These are phyloP conservation scores for Holtermanniella nyarrowii DNA, from an alignment of 768 basidiomycete genomes.

Conservation along the genomic window DNA sequence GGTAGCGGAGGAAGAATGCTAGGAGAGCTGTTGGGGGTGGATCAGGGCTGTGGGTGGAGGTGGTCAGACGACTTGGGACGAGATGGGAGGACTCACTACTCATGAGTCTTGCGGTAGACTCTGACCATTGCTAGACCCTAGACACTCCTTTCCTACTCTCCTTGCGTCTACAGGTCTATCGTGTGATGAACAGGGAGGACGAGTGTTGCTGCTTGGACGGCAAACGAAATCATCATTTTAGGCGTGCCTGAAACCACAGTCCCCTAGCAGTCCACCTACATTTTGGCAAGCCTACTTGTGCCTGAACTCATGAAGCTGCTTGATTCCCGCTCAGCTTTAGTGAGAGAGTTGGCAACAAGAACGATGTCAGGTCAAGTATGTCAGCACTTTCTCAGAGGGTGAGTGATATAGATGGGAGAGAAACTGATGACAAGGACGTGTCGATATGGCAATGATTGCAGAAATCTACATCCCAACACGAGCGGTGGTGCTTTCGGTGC, in stretches of 20 bases:
- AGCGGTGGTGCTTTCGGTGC: background rate
- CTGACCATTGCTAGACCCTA: slow-evolving; percentile 20
- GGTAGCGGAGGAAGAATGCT: slow-evolving; percentile 90
- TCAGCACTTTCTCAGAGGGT: background rate
- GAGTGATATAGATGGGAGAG: background rate
- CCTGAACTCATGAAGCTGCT: no score
- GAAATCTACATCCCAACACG: slow-evolving; percentile 54
- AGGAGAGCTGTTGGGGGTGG: slow-evolving; percentile 85
- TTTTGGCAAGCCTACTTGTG: no score
- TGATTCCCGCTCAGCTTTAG: background rate
- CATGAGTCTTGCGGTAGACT: slow-evolving; percentile 27
- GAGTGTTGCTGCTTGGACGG: no score
- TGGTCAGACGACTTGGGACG: background rate
- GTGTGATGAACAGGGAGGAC: no score
- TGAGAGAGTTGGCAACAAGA: background rate
- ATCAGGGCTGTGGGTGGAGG: slow-evolving; percentile 51
- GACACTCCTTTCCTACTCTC: no score
- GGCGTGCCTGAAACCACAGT: no score
- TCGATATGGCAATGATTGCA: slow-evolving; percentile 56
- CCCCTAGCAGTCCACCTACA: no score
- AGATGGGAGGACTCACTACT: slow-evolving; percentile 19
- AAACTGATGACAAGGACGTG: slow-evolving; percentile 51
- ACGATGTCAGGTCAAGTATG: background rate
- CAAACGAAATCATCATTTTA: no score
- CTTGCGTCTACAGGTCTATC: no score